phyloP scores from a whole-genome alignment of 257 asterid genomes.

The Solanum ahanhuiri region DNA sequence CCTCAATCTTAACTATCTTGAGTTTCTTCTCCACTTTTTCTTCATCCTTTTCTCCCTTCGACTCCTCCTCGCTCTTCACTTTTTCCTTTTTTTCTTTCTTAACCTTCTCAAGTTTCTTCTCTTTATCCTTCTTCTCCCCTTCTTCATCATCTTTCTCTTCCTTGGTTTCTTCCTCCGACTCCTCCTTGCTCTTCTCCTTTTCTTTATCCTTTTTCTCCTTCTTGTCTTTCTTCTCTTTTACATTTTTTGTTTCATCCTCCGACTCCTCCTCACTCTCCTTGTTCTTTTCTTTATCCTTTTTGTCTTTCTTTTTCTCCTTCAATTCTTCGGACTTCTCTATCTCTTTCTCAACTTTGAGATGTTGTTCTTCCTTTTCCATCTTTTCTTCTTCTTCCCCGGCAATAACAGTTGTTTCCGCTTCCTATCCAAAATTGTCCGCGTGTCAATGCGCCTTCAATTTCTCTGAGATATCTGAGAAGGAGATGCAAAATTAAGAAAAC shows the following conservation, averaged over 20 bases:
- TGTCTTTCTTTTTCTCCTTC: background rate
- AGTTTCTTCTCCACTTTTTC: no score
- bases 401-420: background rate
- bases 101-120: background rate
- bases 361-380: background rate
- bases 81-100: background rate
- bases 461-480: background rate
- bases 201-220: background rate
- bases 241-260: background rate
- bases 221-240: background rate
- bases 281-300: background rate
- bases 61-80: background rate
- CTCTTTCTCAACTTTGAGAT: background rate
- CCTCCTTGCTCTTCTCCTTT: background rate
- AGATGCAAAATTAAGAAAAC: background rate
- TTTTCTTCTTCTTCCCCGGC: background rate
- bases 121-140: background rate
- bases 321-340: background rate
- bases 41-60: no score
- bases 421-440: background rate
- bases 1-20: no score
- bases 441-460: background rate
- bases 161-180: conserved; percentile 4
- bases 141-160: conserved; percentile 1
- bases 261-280: background rate